A percentile compares a stretch with the other conserved stretches of the same genome.
Conservation (phyloP, 2,329 filamentous ascomycete species). For the Cryphonectria naterciae region DNA sequence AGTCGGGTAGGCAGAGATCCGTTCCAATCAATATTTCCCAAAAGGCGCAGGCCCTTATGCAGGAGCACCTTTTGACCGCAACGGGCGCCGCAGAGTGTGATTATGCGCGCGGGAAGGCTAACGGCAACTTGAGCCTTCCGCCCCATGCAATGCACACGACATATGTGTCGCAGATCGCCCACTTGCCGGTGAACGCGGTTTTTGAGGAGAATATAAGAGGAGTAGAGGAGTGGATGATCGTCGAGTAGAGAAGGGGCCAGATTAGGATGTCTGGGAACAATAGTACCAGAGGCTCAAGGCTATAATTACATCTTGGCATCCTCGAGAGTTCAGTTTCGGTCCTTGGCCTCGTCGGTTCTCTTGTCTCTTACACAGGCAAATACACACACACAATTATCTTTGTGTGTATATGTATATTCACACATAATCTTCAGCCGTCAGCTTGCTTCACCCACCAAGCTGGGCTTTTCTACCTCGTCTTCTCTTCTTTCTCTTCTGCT, state of each 20-base stretch:
- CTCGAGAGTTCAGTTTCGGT: not conserved
- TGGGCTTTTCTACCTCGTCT: not conserved
- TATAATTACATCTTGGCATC: conserved; percentile 2
- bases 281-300: not conserved
- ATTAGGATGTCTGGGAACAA: not conserved
- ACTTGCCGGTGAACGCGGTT: not conserved
- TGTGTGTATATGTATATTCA: not conserved
- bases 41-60: not conserved
- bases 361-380: not conserved
- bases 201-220: not conserved
- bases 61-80: not conserved
- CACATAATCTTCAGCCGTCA: not conserved
- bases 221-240: not conserved
- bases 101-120: not conserved
- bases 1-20: not conserved
- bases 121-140: not conserved
- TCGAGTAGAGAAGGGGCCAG: not conserved
- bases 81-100: not conserved
- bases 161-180: not conserved
- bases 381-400: not conserved
- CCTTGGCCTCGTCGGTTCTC: not conserved
- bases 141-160: not conserved
- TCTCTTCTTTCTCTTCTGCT: not conserved
- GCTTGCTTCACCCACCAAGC: not conserved
- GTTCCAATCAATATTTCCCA: conserved; percentile 10